Percentiles rank a stretch among this genome's conserved stretches.
Evolutionary conservation across 176 grass and related monocot species (phyloP).

Genomic region (Carex scoparia): DNA sequence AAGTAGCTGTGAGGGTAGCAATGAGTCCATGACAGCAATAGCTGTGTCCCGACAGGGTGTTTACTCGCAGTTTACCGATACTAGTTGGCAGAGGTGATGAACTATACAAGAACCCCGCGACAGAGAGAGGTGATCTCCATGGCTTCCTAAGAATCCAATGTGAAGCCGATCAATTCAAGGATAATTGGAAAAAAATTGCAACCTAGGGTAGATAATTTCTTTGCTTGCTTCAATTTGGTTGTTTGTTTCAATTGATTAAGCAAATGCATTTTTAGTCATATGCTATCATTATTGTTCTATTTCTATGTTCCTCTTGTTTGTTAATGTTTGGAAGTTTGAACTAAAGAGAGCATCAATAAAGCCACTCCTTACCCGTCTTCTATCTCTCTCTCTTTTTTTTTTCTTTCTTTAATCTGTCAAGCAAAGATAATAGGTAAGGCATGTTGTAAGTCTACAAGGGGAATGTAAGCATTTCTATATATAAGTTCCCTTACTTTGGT

Average conservation of each 20-base stretch:
- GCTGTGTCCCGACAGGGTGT: background rate
- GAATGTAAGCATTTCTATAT: background rate
- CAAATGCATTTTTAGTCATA: background rate
- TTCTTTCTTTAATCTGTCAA: background rate
- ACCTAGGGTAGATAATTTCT: background rate
- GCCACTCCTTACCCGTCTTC: background rate
- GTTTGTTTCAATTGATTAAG: background rate
- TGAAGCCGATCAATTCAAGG: slow-evolving; percentile 14
- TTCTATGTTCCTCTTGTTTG: background rate
- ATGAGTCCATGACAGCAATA: too few species aligned
- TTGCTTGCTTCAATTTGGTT: background rate
- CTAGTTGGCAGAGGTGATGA: slow-evolving; percentile 26
- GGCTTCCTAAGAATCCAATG: slow-evolving; percentile 48
- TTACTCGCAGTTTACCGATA: slow-evolving; percentile 27
- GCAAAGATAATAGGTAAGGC: background rate
- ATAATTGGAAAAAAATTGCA: background rate
- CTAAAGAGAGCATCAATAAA: background rate
- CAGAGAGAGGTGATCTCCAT: background rate
- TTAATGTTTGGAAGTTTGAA: background rate
- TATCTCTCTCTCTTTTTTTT: background rate
- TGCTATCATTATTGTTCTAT: background rate
- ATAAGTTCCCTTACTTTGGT: background rate
- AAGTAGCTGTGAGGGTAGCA: background rate
- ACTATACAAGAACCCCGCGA: background rate
- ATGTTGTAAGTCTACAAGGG: background rate